phyloP scores from a whole-genome alignment of 495 filamentous ascomycete species.

The Tuber brumale region DNA sequence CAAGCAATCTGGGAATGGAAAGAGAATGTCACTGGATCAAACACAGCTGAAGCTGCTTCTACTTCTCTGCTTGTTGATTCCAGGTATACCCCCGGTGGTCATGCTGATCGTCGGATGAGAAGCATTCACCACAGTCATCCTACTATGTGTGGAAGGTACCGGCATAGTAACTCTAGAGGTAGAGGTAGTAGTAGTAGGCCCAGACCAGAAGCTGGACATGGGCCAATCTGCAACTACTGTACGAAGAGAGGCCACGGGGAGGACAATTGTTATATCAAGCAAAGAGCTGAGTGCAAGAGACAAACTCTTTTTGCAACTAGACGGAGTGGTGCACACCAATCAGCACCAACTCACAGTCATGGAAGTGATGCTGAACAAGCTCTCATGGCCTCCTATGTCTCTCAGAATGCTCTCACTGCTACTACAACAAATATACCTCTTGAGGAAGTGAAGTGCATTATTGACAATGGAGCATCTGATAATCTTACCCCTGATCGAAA shows the following conservation, averaged over 20 bases:
- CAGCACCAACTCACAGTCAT: rapidly evolving
- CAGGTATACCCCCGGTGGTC: no score
- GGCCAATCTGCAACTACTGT: neutral
- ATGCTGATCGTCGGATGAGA: no score
- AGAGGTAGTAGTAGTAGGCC: rapidly evolving
- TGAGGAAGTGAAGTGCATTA: neutral
- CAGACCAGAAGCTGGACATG: no score
- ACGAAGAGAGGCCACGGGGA: neutral
- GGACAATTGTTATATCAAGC: neutral
- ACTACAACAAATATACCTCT: rapidly evolving
- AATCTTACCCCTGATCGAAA: neutral
- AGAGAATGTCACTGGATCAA: neutral
- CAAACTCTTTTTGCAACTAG: rapidly evolving
- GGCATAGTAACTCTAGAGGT: no score
- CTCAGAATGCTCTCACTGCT: neutral
- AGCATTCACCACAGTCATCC: rapidly evolving
- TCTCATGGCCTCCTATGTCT: neutral
- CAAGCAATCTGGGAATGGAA: neutral
- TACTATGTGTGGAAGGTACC: neutral
- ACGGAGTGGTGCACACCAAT: no score
- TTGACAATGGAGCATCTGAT: neutral
- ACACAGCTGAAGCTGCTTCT: neutral
- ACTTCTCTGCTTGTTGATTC: no score
- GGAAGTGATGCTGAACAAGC: neutral
- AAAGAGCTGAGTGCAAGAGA: rapidly evolving